Base-by-base conservation (phyloP, 441 rosid genomes). In the Mallotus japonicus region DNA sequence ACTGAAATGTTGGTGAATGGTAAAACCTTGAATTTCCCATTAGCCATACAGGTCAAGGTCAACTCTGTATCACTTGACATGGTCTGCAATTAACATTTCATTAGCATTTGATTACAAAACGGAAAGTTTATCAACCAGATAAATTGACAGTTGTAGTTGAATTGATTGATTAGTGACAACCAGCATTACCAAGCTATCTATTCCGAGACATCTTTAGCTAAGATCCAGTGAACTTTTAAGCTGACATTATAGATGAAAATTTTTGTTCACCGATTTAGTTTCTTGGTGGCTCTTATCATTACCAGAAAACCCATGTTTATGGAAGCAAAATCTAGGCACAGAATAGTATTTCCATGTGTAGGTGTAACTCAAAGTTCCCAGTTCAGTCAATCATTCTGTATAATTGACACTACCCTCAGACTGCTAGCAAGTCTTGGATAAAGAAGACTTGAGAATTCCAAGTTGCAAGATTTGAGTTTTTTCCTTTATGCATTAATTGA, bases 1-100 rank as follows among this genome's bases (percentile, higher is more conserved):
- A 67, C 79, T 19, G 97, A 83, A 56, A 93, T 81, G 75, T 90
- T 82, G 55, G 91, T 85, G 75, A 44, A 89, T 54, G 93, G 90
- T 61, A 87, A 85, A 58, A 86, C 78, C 80, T 82, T 76, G 86
- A 87, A 88, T 76, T 85, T 88, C 44, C 95, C 94, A 69, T 88
- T 89, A 34, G 50, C 71, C 70, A 80, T 73, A 70, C 97, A 88
- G n/a, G 97, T 92, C 76, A 92, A 79, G 63, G 97, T 92, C 81
- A 82, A 62, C 83, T 83, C 86, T 13, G 84, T 78, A 47, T 82
- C 78, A 78, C 89, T 83, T 76, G 64, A 80, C 88, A 78, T 87
- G 8, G 79, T 76, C 96, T 90, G 90, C 82, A 69, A 46, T 71
- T 32, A 77, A 56, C 57, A 57, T 62, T 53, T 16, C 50, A 62